A percentile compares a stretch with the other conserved stretches of the same genome.
Evolutionary conservation across 2,329 filamentous ascomycete genomes (phyloP).

Genomic region (Epichloe amarillans): DNA sequence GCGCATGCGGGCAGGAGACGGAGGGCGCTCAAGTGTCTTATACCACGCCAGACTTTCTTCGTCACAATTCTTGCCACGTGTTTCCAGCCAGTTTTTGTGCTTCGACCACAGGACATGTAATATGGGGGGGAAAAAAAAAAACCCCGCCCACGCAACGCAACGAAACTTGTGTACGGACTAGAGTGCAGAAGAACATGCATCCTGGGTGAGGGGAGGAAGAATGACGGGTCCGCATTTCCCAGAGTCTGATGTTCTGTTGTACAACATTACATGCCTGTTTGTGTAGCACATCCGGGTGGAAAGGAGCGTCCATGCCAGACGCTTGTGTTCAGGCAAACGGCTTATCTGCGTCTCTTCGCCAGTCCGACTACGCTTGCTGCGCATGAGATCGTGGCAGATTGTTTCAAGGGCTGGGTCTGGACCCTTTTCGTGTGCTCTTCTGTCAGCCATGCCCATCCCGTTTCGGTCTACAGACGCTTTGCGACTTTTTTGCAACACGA

Average conservation of each 20-base stretch:
- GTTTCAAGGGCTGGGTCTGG: neutral
- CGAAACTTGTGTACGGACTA: too few species aligned
- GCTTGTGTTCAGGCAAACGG: neutral
- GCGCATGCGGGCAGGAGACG: too few species aligned
- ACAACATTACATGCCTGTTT: neutral
- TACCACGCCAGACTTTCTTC: too few species aligned
- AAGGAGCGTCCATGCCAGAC: neutral
- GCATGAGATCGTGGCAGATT: neutral
- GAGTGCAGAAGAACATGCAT: too few species aligned
- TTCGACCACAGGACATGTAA: too few species aligned
- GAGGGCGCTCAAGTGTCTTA: too few species aligned
- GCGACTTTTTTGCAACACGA: neutral
- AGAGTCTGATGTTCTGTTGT: neutral
- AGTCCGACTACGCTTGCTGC: neutral
- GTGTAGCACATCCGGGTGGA: neutral
- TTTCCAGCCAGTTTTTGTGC: too few species aligned
- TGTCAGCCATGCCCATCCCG: neutral
- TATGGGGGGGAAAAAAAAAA: too few species aligned
- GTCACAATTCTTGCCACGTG: too few species aligned
- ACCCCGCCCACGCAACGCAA: too few species aligned
- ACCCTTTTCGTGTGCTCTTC: neutral
- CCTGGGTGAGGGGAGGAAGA: too few species aligned
- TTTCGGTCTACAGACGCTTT: neutral
- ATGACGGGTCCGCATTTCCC: too few species aligned
- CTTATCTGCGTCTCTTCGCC: neutral